Conservation (phyloP, 352 stramenopile species). For the Globisporangium okanoganense region DNA sequence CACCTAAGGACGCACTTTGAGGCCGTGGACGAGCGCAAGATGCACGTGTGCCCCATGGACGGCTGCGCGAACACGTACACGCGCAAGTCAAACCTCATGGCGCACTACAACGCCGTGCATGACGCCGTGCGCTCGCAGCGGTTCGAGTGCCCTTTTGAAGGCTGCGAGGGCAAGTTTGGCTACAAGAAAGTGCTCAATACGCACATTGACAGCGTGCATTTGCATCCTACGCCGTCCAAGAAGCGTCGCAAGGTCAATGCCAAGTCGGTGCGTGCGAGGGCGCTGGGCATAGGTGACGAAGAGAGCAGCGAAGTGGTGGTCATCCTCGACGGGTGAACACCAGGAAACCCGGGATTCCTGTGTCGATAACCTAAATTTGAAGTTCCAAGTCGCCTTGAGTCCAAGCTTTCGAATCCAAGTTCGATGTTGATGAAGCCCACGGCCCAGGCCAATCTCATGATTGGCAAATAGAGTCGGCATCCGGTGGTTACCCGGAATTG, state of each 20-base stretch:
- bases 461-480: no score
- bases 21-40: constrained; percentile 56
- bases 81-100: constrained; percentile 66
- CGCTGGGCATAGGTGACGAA: neutral
- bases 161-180: constrained; percentile 57
- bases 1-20: constrained; percentile 66
- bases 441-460: no score
- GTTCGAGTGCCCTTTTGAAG: constrained; percentile 58
- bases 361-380: neutral
- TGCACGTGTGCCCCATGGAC: constrained; percentile 51
- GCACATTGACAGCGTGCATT: constrained; percentile 65
- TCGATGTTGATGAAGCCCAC: no score
- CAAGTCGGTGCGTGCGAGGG: neutral
- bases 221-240: constrained; percentile 28
- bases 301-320: neutral
- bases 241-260: constrained; percentile 1
- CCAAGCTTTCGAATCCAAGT: no score
- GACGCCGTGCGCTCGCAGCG: constrained; percentile 50
- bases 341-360: neutral
- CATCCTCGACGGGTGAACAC: neutral
- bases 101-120: constrained; percentile 71
- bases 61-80: constrained; percentile 67
- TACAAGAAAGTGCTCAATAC: constrained; percentile 71
- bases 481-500: no score
- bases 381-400: neutral